Evolutionary conservation across 495 filamentous ascomycete species (phyloP), one percentile per base, ranked within the genome.

Genomic region (Bombardia bombarda): DNA sequence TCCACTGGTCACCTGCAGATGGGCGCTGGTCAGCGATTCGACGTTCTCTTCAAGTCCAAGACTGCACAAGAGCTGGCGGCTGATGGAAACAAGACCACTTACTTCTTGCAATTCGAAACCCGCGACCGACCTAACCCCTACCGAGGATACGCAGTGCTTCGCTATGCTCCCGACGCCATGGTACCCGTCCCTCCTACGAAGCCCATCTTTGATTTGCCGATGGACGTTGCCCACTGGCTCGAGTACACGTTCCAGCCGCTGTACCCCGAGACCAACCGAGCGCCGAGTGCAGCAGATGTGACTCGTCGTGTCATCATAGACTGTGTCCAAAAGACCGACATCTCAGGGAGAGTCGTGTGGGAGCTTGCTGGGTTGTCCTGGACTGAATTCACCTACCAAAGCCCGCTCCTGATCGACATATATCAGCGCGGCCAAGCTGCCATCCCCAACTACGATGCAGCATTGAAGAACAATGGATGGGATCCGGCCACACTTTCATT

Each of bases 391-490:
- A 47, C 50, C 24, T 53, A 55, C n/a, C 60, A 34, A 40, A 52
- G 18, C 31, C 78, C 79, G 0, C 72, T 79, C 24, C 65, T 83
- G 7, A 68, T 82, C 31, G 58, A 71, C 48, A 68, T 79, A 35
- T 82, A 81, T 57, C 44, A 63, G 34, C 56, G 67, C 23, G 68
- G 66, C 8, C 49, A 58, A 30, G 52, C 52, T 3, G 57, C 54
- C 22, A 40, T 63, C 3, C 72, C 70, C 6, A 52, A 68, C 43
- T 67, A 65, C 47, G 51, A 67, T 1, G 57, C 60, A 14, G 69
- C 74, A 0, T 22, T 72, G 7, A 46, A 50, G 4, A 72, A 75
- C 32, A 19, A 58, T 23, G 78, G 78, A 22, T 73, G 74, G 56
- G 78, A 83, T 48, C 73, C 71, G 2, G 47, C 47, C 0, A 70